Evolutionary conservation across 441 rosid genomes (phyloP).

Genomic region (Pelargonium exstipulatum): DNA sequence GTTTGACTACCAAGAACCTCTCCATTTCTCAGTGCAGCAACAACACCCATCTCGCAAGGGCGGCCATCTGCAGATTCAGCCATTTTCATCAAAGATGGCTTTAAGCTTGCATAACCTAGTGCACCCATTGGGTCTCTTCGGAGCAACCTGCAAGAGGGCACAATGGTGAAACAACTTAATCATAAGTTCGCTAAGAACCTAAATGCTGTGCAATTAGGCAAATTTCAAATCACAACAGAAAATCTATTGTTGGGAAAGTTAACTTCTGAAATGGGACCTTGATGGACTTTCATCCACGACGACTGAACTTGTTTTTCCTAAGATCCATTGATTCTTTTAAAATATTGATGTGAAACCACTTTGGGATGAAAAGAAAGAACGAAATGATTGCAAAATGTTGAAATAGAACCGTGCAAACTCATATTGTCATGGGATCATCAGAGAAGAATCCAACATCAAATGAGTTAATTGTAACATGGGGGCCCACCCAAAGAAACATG

Average conservation of each 20-base stretch:
- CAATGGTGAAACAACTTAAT: constrained; percentile 19
- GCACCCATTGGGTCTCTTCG: constrained; percentile 99
- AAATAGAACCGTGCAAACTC: constrained; percentile 5
- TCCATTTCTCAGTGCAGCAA: constrained; percentile 90
- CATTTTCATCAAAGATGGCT: constrained; percentile 70
- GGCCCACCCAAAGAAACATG: constrained; percentile 11
- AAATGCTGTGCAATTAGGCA: background rate
- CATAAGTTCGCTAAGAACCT: background rate
- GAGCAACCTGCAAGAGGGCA: constrained; percentile 57
- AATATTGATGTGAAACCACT: background rate
- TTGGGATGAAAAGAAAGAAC: background rate
- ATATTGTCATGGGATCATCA: constrained; percentile 1
- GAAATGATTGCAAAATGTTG: constrained; percentile 1
- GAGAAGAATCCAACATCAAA: constrained; percentile 10
- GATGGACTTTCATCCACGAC: constrained; percentile 1
- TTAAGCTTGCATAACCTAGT: constrained; percentile 69
- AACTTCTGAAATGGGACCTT: constrained; percentile 10
- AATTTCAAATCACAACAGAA: constrained; percentile 14
- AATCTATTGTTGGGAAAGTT: background rate
- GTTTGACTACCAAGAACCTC: constrained; percentile 98
- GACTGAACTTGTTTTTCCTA: constrained; percentile 2
- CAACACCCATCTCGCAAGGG: constrained; percentile 86
- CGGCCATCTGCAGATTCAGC: constrained; percentile 87
- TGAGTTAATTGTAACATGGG: constrained; percentile 13
- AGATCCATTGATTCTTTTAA: background rate